Evolutionary conservation across 2,329 filamentous ascomycete genomes (phyloP), one percentile per base, ranked within the genome.

Genomic region (Arthroderma sp.): DNA sequence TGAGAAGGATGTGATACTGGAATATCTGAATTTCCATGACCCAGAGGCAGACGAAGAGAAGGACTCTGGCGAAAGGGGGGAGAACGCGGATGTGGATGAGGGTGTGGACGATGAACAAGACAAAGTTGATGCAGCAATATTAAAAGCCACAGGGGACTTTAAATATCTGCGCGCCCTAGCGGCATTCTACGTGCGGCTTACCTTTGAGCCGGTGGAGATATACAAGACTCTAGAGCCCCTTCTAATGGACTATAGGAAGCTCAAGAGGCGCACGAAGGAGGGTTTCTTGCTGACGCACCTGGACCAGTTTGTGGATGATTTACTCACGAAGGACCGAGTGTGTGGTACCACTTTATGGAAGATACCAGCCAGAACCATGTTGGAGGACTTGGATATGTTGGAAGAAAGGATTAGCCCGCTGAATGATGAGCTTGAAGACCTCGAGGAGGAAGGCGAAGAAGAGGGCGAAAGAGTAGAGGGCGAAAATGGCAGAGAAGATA

Each of bases 321-420:
- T 98, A 63, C 76, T 98, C 61, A 86, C 82, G 0, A 95, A 95
- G 73, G 88, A 94, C 58, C 80, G 93, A 55, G 85, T 96, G 0
- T 97, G 91, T 68, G 91, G 85, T 38, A 97, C 93, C 2, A 94
- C 85, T 67, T 69, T 98, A 64, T 94, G 89, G 84, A 95, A 95
- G 75, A 80, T 98, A 78, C 88, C 91, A 2, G 83, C 83, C 59
- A 79, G 93, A 64, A 83, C 87, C 62, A 80, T 88, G 55, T 70
- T 98, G 62, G 93, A 98, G 74, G 93, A 98, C 70, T 68, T 95
- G 69, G 93, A 95, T 63, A 73, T 91, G 66, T 67, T 98, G 66
- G 91, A 96, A 67, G 87, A 90, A 54, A 81, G 91, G 62, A 81
- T 88, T 37, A 96, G 91, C 71, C 84, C 89, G 37, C 71, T 97